These are phyloP conservation scores for Penicillium frequentans DNA, from an alignment of 2,329 filamentous ascomycete genomes.

Conservation along the genomic window DNA sequence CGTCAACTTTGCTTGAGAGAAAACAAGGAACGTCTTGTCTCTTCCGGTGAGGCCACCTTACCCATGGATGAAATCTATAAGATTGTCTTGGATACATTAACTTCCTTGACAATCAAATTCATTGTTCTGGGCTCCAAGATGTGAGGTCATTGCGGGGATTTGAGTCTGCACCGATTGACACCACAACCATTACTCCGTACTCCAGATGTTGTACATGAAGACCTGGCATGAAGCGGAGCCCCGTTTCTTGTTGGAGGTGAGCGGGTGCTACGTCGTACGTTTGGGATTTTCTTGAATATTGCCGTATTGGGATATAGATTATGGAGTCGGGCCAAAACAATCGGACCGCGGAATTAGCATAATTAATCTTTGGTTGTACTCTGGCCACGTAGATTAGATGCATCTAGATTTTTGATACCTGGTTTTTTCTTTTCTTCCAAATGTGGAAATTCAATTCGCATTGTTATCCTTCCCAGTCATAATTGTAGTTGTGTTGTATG, in stretches of 20 bases:
- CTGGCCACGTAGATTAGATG: not conserved
- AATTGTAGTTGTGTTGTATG: not conserved
- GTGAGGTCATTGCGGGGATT: not conserved
- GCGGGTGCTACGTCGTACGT: not conserved
- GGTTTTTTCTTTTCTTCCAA: not conserved
- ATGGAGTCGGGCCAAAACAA: not conserved
- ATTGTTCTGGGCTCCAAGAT: not conserved
- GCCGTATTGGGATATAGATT: not conserved
- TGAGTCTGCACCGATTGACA: not conserved
- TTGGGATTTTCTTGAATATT: not conserved
- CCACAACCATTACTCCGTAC: not conserved
- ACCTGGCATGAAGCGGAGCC: not conserved
- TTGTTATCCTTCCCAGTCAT: not conserved
- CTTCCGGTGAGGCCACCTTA: not conserved
- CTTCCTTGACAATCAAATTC: not conserved
- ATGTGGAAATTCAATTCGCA: not conserved
- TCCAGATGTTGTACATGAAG: not conserved
- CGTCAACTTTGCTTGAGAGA: not conserved
- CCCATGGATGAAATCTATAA: not conserved
- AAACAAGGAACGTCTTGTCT: not conserved
- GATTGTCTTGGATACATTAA: not conserved
- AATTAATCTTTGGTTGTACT: too few relatives aligned
- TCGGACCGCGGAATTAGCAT: too few relatives aligned
- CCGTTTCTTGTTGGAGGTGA: not conserved
- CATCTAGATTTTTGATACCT: not conserved